Percentiles rank a stretch among this genome's conserved stretches.
phyloP scores from a whole-genome alignment of 306 rosid genomes.

The Trifolium repens region DNA sequence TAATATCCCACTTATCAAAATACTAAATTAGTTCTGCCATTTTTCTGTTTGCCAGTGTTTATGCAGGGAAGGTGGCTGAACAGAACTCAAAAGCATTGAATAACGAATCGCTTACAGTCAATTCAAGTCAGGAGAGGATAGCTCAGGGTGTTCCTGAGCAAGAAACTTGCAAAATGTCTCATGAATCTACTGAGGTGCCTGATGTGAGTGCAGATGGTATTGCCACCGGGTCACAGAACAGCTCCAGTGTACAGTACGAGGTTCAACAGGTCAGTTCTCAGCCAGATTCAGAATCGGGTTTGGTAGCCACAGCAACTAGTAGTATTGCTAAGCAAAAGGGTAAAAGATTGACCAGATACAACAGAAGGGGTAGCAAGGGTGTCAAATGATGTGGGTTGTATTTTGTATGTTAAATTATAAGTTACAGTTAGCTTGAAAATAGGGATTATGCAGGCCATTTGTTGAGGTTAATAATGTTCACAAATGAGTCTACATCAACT shows the following conservation, averaged over 20 bases:
- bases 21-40: slow-evolving; percentile 17
- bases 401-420: slow-evolving; percentile 45
- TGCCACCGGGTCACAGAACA: slow-evolving; percentile 58
- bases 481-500: slow-evolving; percentile 35
- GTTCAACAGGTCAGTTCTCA: slow-evolving; percentile 51
- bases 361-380: slow-evolving; percentile 52
- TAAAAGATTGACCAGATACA: slow-evolving; percentile 56
- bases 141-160: slow-evolving; percentile 41
- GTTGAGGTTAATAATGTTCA: slow-evolving; percentile 47
- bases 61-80: slow-evolving; percentile 47
- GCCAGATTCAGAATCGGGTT: slow-evolving; percentile 42
- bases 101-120: slow-evolving; percentile 37
- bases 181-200: slow-evolving; percentile 60
- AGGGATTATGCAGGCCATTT: slow-evolving; percentile 50
- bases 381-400: slow-evolving; percentile 51
- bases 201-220: slow-evolving; percentile 39
- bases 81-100: slow-evolving; percentile 39
- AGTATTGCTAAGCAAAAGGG: slow-evolving; percentile 49
- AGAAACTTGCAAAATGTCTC: slow-evolving; percentile 51
- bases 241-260: slow-evolving; percentile 53
- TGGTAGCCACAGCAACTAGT: slow-evolving; percentile 37
- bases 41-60: slow-evolving; percentile 56
- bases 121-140: slow-evolving; percentile 47
- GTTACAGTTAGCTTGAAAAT: slow-evolving; percentile 49
- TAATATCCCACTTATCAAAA: slow-evolving; percentile 18